Evolutionary conservation across 208 protist genomes (phyloP).

Genomic region (Porcisia deanei): DNA sequence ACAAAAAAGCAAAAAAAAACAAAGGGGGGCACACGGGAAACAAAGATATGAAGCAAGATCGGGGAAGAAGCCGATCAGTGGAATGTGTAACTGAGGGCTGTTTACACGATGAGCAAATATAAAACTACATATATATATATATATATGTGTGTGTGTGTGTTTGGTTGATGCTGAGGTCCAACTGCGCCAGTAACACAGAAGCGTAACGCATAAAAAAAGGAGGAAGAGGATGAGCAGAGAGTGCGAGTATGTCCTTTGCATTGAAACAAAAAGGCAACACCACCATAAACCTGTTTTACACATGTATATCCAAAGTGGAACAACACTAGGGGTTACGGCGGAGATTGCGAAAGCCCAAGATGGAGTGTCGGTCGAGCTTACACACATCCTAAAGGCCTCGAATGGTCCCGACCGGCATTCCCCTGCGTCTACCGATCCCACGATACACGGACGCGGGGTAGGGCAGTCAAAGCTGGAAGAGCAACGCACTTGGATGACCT

Average conservation of each 20-base stretch:
- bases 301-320: neutral
- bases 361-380: neutral
- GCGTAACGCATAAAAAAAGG: neutral
- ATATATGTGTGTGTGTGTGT: neutral
- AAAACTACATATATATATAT: too few relatives aligned
- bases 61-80: too few relatives aligned
- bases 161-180: neutral
- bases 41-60: neutral
- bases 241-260: neutral
- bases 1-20: neutral
- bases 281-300: neutral
- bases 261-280: neutral
- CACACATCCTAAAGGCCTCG: neutral
- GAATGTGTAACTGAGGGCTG: neutral
- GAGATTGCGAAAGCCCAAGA: neutral
- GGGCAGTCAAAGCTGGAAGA: neutral
- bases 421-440: neutral
- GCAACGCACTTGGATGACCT: neutral
- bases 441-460: neutral
- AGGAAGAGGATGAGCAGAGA: neutral
- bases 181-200: neutral
- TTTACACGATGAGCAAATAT: too few relatives aligned
- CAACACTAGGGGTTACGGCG: neutral
- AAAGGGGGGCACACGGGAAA: slow-evolving; percentile 20
- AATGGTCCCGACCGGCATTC: neutral